Evolutionary conservation across 768 basidiomycete species (phyloP).

Genomic region (Rhodotorula graminis): DNA sequence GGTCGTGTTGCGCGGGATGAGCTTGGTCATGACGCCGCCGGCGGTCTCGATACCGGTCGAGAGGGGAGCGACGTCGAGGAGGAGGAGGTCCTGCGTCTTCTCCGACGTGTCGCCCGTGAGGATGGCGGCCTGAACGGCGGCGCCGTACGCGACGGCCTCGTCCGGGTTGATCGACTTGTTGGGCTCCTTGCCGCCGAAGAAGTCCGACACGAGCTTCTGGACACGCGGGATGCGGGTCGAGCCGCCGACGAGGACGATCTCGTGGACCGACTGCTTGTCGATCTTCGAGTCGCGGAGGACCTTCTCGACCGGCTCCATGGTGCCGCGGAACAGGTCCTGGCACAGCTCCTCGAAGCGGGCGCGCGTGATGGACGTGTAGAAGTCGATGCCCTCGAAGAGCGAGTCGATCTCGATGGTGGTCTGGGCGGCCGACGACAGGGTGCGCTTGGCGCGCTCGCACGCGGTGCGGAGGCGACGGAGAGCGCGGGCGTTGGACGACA

Average conservation of each 20-base stretch:
- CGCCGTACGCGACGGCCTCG: constrained; percentile 97
- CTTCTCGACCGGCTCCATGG: constrained; percentile 93
- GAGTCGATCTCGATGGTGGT: constrained; percentile 98
- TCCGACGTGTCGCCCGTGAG: constrained; percentile 96
- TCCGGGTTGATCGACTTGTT: constrained; percentile 99
- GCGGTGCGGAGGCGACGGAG: constrained; percentile 95
- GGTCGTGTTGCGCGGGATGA: constrained; percentile 85
- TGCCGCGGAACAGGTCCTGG: constrained; percentile 89
- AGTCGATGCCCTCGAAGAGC: constrained; percentile 94
- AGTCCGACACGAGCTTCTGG: constrained; percentile 94
- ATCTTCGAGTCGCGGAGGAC: constrained; percentile 97
- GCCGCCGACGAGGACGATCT: constrained; percentile 95
- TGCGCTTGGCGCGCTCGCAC: constrained; percentile 97
- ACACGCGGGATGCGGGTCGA: constrained; percentile 98
- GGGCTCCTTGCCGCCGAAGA: constrained; percentile 89
- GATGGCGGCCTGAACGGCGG: constrained; percentile 96
- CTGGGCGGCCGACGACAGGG: constrained; percentile 91
- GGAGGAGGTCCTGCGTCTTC: constrained; percentile 91
- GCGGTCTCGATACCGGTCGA: constrained; percentile 96
- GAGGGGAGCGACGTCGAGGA: constrained; percentile 86
- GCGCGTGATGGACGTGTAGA: constrained; percentile 96
- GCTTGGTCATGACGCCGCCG: constrained; percentile 97
- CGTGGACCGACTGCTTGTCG: constrained; percentile 90
- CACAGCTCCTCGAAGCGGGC: constrained; percentile 96
- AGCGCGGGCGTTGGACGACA: constrained; percentile 86